A percentile compares a stretch with the other conserved stretches of the same genome.
phyloP scores from a whole-genome alignment of 305 asterid genomes.

The Ruellia speciosa region DNA sequence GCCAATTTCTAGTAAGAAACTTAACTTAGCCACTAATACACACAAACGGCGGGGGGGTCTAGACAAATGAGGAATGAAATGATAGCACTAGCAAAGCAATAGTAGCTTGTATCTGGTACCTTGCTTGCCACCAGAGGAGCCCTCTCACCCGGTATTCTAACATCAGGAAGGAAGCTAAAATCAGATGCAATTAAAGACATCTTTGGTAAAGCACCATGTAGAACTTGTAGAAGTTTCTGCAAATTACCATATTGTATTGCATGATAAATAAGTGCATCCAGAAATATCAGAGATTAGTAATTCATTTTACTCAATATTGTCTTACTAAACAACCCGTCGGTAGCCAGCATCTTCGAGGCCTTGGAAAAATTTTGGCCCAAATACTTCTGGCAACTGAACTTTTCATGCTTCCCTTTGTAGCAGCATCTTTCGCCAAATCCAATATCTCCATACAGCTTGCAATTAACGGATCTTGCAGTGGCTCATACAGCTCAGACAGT shows the following conservation, averaged over 20 bases:
- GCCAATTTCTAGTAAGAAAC: no score
- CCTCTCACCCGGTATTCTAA: conserved; percentile 82
- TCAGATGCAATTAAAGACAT: conserved; percentile 95
- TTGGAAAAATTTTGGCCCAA: conserved; percentile 69
- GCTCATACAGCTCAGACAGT: conserved; percentile 66
- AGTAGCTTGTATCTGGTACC: conserved; percentile 32
- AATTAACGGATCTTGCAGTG: conserved; percentile 65
- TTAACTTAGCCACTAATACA: no score
- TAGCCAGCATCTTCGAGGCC: conserved; percentile 93
- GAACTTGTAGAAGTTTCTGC: conserved; percentile 87
- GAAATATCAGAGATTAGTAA: conserved; percentile 9
- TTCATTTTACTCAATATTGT: conserved; percentile 11
- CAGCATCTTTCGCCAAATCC: conserved; percentile 49
- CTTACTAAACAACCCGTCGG: conserved; percentile 95
- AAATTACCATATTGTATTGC: conserved; percentile 22
- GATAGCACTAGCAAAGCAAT: background rate
- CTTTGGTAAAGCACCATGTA: conserved; percentile 91
- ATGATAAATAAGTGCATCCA: conserved; percentile 18
- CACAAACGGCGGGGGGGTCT: no score
- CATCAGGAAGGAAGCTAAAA: conserved; percentile 95
- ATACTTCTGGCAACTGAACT: conserved; percentile 36
- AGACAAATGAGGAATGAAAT: no score
- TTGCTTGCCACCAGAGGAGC: conserved; percentile 94
- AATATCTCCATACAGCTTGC: conserved; percentile 69
- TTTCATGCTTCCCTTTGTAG: conserved; percentile 39